Conservation (phyloP, 73 alveolate species). For the Symbiodinium pilosum region DNA sequence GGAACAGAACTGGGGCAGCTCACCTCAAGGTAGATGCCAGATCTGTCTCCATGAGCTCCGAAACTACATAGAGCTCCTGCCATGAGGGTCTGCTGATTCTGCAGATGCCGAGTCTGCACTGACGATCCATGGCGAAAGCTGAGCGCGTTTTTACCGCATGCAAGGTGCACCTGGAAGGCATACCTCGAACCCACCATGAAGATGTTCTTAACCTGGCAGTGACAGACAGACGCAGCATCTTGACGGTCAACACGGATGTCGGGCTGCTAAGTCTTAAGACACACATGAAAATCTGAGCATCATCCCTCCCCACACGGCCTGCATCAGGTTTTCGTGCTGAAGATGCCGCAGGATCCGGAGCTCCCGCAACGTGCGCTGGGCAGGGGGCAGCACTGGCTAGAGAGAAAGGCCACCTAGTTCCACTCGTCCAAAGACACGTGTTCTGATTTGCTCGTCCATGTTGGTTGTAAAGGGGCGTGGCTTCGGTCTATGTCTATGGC, state of each 20-base stretch:
- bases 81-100: neutral
- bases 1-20: too few relatives aligned
- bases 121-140: neutral
- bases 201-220: conserved; percentile 65
- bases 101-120: neutral
- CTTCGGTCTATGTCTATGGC: neutral
- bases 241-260: too few relatives aligned
- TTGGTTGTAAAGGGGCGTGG: neutral
- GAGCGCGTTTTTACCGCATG: neutral
- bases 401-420: too few relatives aligned
- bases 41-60: conserved; percentile 96
- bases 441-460: neutral
- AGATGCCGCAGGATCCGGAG: conserved; percentile 95
- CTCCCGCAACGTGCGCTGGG: conserved; percentile 96
- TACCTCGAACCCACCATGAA: conserved; percentile 84
- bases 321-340: conserved; percentile 96
- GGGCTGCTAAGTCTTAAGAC: too few relatives aligned
- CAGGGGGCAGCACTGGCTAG: neutral
- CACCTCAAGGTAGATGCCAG: conserved; percentile 93
- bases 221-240: too few relatives aligned
- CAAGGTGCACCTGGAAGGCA: conserved; percentile 36
- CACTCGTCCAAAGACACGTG: neutral
- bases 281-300: too few relatives aligned
- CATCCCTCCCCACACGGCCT: neutral
- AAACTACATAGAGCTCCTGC: conserved; percentile 97